Percentiles rank a stretch among this genome's conserved stretches.
Conservation (phyloP, 768 basidiomycete genomes). For the Suillus plorans region DNA sequence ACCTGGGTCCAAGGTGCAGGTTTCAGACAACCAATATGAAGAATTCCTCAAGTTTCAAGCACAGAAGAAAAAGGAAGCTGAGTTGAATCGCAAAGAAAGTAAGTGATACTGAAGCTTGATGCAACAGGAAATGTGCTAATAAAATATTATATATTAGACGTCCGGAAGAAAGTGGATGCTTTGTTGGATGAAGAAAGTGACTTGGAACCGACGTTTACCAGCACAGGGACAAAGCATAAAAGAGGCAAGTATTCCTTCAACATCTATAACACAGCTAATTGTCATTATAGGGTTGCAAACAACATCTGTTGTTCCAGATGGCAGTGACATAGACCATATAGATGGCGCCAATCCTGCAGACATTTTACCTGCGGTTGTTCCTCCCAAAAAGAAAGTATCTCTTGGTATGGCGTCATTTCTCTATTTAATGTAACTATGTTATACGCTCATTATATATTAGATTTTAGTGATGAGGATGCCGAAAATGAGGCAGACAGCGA, state of each 20-base stretch:
- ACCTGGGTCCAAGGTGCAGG: not conserved
- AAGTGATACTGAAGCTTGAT: not conserved
- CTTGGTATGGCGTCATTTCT: not conserved
- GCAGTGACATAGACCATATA: not conserved
- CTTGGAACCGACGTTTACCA: not conserved
- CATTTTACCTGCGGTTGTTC: not conserved
- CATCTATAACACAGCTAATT: not conserved
- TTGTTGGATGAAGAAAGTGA: not conserved
- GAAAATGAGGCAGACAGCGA: not conserved
- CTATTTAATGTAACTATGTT: not conserved
- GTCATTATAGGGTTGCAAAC: not conserved
- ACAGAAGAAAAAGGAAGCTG: not conserved
- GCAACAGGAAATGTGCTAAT: not conserved
- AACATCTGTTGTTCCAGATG: not conserved
- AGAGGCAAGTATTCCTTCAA: not conserved
- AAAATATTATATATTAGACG: not conserved
- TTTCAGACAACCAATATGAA: not conserved
- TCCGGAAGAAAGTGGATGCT: not conserved
- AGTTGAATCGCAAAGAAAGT: not conserved
- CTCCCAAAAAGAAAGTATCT: not conserved
- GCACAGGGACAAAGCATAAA: not conserved
- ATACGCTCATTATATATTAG: not conserved
- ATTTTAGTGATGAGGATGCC: not conserved
- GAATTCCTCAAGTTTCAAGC: not conserved
- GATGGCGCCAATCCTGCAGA: not conserved